A percentile compares a stretch with the other conserved stretches of the same genome.
These are phyloP conservation scores for Carex pumila DNA, from an alignment of 176 grass and related monocot species.

Conservation along the genomic window DNA sequence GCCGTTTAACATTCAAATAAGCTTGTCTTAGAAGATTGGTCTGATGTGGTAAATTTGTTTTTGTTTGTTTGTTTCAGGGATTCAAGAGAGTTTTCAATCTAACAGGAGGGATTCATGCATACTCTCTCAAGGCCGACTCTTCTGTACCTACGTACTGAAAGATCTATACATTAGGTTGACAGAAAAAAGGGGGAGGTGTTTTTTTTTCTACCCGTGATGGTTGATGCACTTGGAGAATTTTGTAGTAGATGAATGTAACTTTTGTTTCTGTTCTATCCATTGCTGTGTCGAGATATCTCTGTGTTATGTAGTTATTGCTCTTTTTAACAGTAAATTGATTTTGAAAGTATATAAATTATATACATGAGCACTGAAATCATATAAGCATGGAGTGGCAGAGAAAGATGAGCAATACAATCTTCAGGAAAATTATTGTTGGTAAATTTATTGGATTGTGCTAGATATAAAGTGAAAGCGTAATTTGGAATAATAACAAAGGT, in stretches of 20 bases:
- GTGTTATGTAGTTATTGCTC: neutral
- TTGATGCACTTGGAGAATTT: neutral
- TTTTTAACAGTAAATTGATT: neutral
- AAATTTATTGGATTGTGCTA: no score
- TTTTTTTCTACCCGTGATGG: neutral
- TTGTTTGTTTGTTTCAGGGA: neutral
- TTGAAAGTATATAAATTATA: neutral
- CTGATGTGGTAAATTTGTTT: neutral
- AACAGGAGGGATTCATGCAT: constrained; percentile 38
- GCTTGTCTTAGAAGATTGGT: neutral
- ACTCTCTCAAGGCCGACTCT: constrained; percentile 32
- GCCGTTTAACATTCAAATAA: neutral
- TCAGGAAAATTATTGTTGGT: no score
- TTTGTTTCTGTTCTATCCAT: neutral
- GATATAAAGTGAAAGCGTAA: no score
- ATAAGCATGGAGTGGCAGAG: neutral
- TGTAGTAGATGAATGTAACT: neutral
- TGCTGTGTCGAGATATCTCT: neutral
- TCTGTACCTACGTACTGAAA: constrained; percentile 38
- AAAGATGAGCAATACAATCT: no score
- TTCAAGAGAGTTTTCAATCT: constrained; percentile 40
- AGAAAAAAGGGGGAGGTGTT: neutral
- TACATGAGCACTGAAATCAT: neutral
- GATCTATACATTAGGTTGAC: neutral
- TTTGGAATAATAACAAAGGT: no score